Evolutionary conservation across 2,329 filamentous ascomycete species (phyloP), one percentile per base, ranked within the genome.

Genomic region (Fusarium torreyae): DNA sequence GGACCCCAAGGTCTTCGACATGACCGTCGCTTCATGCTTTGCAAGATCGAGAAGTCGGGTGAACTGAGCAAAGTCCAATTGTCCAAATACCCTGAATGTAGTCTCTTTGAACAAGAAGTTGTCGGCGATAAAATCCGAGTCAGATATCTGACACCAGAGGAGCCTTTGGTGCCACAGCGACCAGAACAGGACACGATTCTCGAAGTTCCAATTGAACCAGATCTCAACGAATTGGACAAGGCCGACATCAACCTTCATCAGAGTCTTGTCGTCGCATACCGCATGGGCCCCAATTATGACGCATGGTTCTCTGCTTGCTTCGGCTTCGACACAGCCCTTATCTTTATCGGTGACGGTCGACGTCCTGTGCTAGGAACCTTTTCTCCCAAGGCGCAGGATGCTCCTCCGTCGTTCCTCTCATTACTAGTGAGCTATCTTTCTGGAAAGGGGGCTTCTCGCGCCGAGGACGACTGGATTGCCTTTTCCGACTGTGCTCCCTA

Each of bases 401-500:
- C 51, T 26, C 43, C 56, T 11, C 68, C 77, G 53, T 75, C 75
- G n/a, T 83, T 80, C 80, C 60, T 81, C 6, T 79, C 77, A 10
- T 75, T 71, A 28, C 67, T 82, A 39, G 71, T 74, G 33, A 78
- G 72, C 51, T 81, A 77, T 59, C 55, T 84, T 38, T 55, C 40
- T 31, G 70, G 69, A 39, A 55, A 40, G 10, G 33, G 39, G n/a
- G 34, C 7, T 31, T 33, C 17, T 63, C 72, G 34, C 18, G 11
- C 36, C 3, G 64, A 63, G 10, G 78, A 84, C 14, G 81, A 84
- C 36, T 86, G 82, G 74, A 84, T 95, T 43, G 88, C 87, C 3
- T 96, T 95, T 79, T 87, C 89, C 39, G 93, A 96, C 78, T 87
- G 88, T 67, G 92, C 92, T 2, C 91, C 93, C 1, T 92, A 92